These are phyloP conservation scores for Nigrospora osmanthi DNA, from an alignment of 2,329 filamentous ascomycete species.

Conservation along the genomic window DNA sequence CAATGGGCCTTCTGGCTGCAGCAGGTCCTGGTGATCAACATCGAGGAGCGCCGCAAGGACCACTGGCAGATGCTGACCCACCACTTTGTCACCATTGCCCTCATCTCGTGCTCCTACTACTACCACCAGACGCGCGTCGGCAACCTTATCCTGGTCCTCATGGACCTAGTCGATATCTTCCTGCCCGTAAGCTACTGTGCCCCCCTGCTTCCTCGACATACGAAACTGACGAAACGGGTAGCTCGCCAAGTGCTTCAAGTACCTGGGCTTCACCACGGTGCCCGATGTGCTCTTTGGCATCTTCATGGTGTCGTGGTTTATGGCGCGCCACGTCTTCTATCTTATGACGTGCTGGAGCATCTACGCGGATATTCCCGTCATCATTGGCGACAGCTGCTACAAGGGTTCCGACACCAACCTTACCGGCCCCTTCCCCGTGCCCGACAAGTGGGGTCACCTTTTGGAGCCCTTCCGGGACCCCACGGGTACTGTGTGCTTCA, in stretches of 20 bases:
- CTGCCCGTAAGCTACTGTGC: conserved; percentile 59
- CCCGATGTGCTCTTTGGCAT: conserved; percentile 81
- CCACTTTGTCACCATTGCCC: conserved; percentile 78
- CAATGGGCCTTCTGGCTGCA: conserved; percentile 93
- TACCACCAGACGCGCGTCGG: conserved; percentile 85
- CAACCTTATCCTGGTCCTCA: conserved; percentile 80
- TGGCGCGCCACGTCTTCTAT: conserved; percentile 77
- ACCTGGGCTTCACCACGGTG: conserved; percentile 64
- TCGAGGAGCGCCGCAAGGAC: conserved; percentile 91
- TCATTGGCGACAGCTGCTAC: conserved; percentile 67
- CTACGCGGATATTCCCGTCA: conserved; percentile 53
- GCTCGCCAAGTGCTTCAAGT: conserved; percentile 91
- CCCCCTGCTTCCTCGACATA: background rate
- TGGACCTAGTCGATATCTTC: conserved; percentile 89
- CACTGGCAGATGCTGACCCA: conserved; percentile 94
- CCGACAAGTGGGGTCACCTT: conserved; percentile 52
- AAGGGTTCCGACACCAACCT: conserved; percentile 46
- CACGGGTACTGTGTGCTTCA: conserved; percentile 73
- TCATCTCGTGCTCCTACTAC: conserved; percentile 76
- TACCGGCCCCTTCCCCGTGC: conserved; percentile 43
- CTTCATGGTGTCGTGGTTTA: conserved; percentile 81
- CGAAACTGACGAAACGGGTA: conserved; percentile 25
- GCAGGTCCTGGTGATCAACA: conserved; percentile 88
- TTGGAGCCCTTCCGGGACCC: conserved; percentile 67
- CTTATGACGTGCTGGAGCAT: conserved; percentile 76